Evolutionary conservation across 2,329 filamentous ascomycete species (phyloP), one percentile per base, ranked within the genome.

Genomic region (Ceratocystis cubensis): DNA sequence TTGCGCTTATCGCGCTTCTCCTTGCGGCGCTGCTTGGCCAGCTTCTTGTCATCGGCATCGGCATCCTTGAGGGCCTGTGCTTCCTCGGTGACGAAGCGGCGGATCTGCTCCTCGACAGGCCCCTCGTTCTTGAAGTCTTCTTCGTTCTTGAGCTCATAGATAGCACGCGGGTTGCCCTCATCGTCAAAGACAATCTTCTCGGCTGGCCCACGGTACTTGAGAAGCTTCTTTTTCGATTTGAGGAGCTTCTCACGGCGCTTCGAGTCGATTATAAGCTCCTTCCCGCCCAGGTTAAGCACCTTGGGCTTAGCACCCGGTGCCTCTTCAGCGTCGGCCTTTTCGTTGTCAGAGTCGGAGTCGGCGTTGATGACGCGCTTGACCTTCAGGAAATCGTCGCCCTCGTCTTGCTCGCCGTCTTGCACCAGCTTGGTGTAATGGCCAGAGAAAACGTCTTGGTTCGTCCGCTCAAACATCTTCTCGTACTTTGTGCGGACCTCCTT

Each of bases 381-480:
- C 2, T 88, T 85, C 65, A 96, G 79, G 81, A 99, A 96, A 70
- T 95, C 88, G 68, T 85, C 85, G 63, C 90, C 88, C 66, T 87
- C 87, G 62, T 86, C 81, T 68, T 83, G 81, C 7, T 75, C 69
- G 67, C 80, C 75, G 5, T 76, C 75, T 2, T 76, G 85, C 68
- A 97, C 86, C 69, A 99, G 82, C 73, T 93, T 96, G 68, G 85
- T 84, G 79, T 96, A 97, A 76, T 99, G 94, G 66, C 88, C 86
- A n/a, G 93, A 92, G 70, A 99, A 77, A 41, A 99, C 89, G 73
- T 96, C 92, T 76, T 97, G 93, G 76, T 99, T 99, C 71, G 88
- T 89, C 69, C 94, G 83, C 78, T 96, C 93, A 76, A 97, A 96
- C 94, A 99, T 97, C 71, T 91, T 88, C 75, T 99, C 91, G 74